Evolutionary conservation across 1,284 basidiomycete genomes (phyloP), one percentile per base, ranked within the genome.

Genomic region (Takashimella koratensis): DNA sequence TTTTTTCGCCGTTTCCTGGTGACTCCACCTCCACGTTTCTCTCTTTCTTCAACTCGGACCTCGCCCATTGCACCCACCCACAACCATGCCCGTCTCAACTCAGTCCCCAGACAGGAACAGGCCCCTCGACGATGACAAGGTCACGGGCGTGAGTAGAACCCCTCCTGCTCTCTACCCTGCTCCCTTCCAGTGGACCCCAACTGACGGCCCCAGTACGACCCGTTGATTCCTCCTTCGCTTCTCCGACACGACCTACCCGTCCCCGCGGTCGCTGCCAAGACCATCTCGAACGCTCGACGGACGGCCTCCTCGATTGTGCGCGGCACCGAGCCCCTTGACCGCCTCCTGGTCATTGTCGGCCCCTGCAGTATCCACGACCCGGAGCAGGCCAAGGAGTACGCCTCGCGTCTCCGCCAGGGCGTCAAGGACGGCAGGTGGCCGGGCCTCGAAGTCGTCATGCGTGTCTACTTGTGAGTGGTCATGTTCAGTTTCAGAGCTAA

Each of bases 311-410:
- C 84, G 54, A 84, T 95, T 63, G 80, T 94, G 42, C 83, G 87
- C 3, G 90, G 92, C 23, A 82, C 84, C 45, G 91, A 94, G 67
- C 69, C 71, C 12, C 58, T 68, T 21, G 86, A 90, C 65, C 84
- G 91, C 47, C 62, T 97, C 1, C 80, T 97, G 47, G 92, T 96
- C 69, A 81, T 97, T 64, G 88, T 96, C 58, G 95, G 95, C 3
- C 95, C 95, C 19, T 98, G 95, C 80, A 95, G 90, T 3, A 96
- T 98, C 63, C 95, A 98, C 76, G 89, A 86, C 25, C 78, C 90
- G 3, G 84, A 86, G 46, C 89, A 94, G 74, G 94, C 95, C 3
- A 77, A 93, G 57, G 89, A 93, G 72, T 98, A 98, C 73, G 94
- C 93, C 26, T 78, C 79, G 25, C 80, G 85, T 39, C 82, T 96